Evolutionary conservation across 2,329 filamentous ascomycete species (phyloP), one percentile per base, ranked within the genome.

Genomic region (Xylaria sp.): DNA sequence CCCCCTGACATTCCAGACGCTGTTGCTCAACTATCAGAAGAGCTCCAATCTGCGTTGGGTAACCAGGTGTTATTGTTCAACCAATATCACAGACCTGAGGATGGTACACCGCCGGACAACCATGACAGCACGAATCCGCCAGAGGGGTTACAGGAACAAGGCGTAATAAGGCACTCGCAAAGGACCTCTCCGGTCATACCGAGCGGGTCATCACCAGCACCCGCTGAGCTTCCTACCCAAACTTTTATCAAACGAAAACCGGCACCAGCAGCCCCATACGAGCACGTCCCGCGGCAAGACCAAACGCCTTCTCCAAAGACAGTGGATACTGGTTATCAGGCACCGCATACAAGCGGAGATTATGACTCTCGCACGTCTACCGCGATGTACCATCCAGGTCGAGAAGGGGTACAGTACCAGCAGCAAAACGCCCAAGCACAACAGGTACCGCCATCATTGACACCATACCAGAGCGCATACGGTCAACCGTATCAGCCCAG

Each of bases 11-110:
- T 17, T 59, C 64, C 47, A 7, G 54, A 66, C 13, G 48, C 62
- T 8, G 44, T 67, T 13, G 46, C 57, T 21, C 35, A 66, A n/a
- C 58, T 71, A 17, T 66, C 69, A 5, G 59, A 64, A 31, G 56
- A 68, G 55, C 67, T 71, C 27, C 65, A 65, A 35, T 62, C 67
- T 11, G 70, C 70, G 13, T 23, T 71, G 37, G 68, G 68, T 15
- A 69, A 64, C 48, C 69, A 70, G 23, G 54, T 68, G 13, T 54
- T 59, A 10, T 44, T 70, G 13, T 67, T 67, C 55, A 64, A 59
- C 49, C 51, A 65, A 4, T 61, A 68, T 44, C 35, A 60, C 9
- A 35, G 49, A 15, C 23, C 63, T 13, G 31, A 57, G 10, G 52
- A 51, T 19, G 48, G 23, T 13, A 9, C 29, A n/a, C 23, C 48